These are phyloP conservation scores for Tricholoma sp. DNA, from an alignment of 768 basidiomycete species.

Conservation along the genomic window DNA sequence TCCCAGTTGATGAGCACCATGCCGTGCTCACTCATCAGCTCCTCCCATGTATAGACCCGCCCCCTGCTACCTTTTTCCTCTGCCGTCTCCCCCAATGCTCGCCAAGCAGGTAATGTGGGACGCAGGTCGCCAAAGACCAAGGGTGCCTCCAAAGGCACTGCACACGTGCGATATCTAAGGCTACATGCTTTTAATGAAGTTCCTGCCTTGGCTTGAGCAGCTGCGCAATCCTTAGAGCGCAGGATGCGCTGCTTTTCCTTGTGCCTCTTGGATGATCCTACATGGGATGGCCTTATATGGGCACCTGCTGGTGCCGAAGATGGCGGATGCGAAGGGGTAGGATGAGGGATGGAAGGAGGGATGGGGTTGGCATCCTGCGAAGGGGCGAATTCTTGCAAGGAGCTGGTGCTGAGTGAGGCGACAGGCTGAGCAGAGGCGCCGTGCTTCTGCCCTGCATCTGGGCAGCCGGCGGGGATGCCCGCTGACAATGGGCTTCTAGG, in stretches of 20 bases:
- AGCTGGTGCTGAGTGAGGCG: too few relatives aligned
- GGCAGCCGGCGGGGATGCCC: background rate
- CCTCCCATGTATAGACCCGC: background rate
- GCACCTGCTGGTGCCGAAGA: background rate
- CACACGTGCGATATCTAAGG: background rate
- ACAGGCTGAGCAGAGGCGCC: background rate
- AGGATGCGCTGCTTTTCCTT: background rate
- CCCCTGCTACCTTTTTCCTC: background rate
- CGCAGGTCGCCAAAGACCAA: background rate
- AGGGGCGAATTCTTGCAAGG: too few relatives aligned
- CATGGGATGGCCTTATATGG: too few relatives aligned
- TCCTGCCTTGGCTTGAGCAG: background rate
- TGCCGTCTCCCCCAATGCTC: background rate
- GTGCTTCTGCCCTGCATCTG: background rate
- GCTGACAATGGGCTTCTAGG: background rate
- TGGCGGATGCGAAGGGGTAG: background rate
- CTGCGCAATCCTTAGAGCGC: background rate
- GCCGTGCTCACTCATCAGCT: background rate
- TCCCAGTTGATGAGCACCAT: background rate
- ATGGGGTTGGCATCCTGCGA: too few relatives aligned
- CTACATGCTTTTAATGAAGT: background rate
- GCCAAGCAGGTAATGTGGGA: background rate
- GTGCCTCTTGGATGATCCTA: background rate
- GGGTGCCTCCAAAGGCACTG: background rate
- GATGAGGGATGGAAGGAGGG: background rate